A percentile compares a stretch with the other conserved stretches of the same genome.
Conservation (phyloP, 495 filamentous ascomycete genomes). For the Neurospora sp. region DNA sequence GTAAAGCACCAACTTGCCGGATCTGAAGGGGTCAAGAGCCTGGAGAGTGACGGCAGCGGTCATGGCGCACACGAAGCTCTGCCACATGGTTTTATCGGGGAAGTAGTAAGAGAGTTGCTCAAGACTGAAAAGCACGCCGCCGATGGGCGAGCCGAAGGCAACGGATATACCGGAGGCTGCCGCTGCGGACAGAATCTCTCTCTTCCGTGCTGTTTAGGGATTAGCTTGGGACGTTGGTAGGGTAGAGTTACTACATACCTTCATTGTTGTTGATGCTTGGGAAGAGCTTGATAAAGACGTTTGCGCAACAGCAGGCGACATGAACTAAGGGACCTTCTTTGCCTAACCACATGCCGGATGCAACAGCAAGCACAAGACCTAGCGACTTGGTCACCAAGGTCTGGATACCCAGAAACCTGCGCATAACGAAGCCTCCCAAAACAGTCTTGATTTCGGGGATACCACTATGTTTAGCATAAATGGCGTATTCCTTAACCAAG, state of each 20-base stretch:
- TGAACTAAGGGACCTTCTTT: constrained; percentile 97
- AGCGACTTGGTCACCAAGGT: constrained; percentile 86
- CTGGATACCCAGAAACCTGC: constrained; percentile 86
- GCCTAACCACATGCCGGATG: constrained; percentile 95
- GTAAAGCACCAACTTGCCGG: constrained; percentile 92
- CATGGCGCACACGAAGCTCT: constrained; percentile 98
- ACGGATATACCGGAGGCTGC: constrained; percentile 94
- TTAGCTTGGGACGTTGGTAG: constrained; percentile 4
- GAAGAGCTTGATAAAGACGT: constrained; percentile 88
- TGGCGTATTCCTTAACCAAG: constrained; percentile 72
- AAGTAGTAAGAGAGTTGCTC: constrained; percentile 99
- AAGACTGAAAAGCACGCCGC: constrained; percentile 83
- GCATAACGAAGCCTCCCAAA: constrained; percentile 88
- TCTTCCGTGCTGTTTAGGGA: constrained; percentile 61
- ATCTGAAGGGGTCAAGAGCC: constrained; percentile 87
- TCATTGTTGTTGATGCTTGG: constrained; percentile 78
- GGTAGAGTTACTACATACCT: constrained; percentile 38
- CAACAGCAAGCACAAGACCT: constrained; percentile 84
- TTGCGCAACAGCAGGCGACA: constrained; percentile 95
- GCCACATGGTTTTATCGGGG: constrained; percentile 99
- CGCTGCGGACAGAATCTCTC: constrained; percentile 89
- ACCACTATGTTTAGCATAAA: constrained; percentile 89
- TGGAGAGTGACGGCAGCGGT: constrained; percentile 89
- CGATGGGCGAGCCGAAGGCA: constrained; percentile 94
- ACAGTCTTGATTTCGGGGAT: constrained; percentile 98